These are phyloP conservation scores for Capsicum chinense DNA, from an alignment of 257 asterid genomes.

Conservation along the genomic window DNA sequence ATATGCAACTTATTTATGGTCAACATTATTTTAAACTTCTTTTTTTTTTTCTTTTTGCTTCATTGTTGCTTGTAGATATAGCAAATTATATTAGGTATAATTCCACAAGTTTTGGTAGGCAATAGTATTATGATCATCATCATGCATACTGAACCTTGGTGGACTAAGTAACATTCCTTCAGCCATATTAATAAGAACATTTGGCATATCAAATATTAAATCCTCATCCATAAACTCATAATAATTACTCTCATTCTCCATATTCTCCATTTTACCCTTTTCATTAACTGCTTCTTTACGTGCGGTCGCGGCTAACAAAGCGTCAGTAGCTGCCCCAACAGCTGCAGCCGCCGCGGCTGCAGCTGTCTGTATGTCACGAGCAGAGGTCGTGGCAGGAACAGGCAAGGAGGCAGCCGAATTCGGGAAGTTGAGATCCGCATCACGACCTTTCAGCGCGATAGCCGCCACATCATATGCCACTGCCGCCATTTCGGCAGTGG, in stretches of 20 bases:
- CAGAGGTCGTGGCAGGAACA: conserved; percentile 58
- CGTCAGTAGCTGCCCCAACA: conserved; percentile 65
- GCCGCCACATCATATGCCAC: conserved; percentile 20
- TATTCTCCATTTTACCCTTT: not conserved
- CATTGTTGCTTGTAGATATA: not conserved
- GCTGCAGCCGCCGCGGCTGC: conserved; percentile 75
- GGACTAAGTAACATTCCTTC: conserved; percentile 84
- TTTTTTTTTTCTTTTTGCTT: not conserved
- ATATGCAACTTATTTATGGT: not conserved
- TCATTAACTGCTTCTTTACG: not conserved
- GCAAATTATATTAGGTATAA: conserved; percentile 42
- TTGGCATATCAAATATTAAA: conserved; percentile 74
- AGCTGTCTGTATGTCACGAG: conserved; percentile 64
- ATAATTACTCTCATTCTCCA: not conserved
- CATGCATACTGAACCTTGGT: conserved; percentile 48
- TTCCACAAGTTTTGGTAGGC: conserved; percentile 53
- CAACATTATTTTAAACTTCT: not conserved
- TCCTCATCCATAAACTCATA: conserved; percentile 72
- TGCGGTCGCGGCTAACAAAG: not conserved
- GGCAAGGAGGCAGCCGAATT: conserved; percentile 41
- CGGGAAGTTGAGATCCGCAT: conserved; percentile 47
- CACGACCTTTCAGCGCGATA: not conserved
- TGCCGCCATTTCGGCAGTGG: conserved; percentile 27
- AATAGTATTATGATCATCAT: conserved; percentile 37
- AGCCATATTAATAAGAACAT: conserved; percentile 68